These are phyloP conservation scores for Mycena kentingensis DNA, from an alignment of 768 basidiomycete genomes.

Conservation along the genomic window DNA sequence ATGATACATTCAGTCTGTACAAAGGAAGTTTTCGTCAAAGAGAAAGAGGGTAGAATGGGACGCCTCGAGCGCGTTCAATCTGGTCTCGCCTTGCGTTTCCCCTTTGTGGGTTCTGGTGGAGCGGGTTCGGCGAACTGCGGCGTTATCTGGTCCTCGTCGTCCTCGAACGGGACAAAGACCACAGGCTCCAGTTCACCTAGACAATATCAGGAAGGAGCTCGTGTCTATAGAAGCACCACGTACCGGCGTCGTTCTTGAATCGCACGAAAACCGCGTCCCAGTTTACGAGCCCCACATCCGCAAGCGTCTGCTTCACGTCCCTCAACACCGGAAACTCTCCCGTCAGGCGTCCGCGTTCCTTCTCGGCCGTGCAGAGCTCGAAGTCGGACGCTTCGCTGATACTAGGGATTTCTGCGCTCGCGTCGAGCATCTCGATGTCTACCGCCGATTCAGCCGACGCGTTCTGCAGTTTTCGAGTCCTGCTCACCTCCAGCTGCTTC, in stretches of 20 bases:
- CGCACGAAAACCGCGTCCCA: constrained; percentile 74
- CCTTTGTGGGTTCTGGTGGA: constrained; percentile 38
- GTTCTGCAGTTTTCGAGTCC: constrained; percentile 22
- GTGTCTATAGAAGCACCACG: constrained; percentile 30
- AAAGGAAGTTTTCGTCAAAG: too few relatives aligned
- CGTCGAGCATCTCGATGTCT: constrained; percentile 23
- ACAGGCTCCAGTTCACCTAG: constrained; percentile 64
- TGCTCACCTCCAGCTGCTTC: constrained; percentile 29
- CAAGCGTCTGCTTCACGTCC: constrained; percentile 37
- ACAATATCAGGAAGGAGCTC: constrained; percentile 13
- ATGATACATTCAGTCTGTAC: too few relatives aligned
- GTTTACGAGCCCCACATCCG: constrained; percentile 53
- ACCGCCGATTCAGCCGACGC: too few relatives aligned
- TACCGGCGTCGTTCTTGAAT: constrained; percentile 66
- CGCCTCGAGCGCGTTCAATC: too few relatives aligned
- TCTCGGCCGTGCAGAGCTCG: constrained; percentile 59
- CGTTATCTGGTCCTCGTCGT: constrained; percentile 59
- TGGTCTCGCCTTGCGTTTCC: constrained; percentile 60
- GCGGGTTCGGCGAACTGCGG: constrained; percentile 24
- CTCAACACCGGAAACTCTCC: constrained; percentile 58
- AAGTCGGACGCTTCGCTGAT: constrained; percentile 50
- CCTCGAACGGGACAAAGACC: constrained; percentile 54
- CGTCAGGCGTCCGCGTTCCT: constrained; percentile 53
- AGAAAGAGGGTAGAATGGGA: too few relatives aligned
- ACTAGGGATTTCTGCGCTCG: constrained; percentile 28